Base-by-base conservation (phyloP, 352 stramenopile genomes). In the Pythium insidiosum region DNA sequence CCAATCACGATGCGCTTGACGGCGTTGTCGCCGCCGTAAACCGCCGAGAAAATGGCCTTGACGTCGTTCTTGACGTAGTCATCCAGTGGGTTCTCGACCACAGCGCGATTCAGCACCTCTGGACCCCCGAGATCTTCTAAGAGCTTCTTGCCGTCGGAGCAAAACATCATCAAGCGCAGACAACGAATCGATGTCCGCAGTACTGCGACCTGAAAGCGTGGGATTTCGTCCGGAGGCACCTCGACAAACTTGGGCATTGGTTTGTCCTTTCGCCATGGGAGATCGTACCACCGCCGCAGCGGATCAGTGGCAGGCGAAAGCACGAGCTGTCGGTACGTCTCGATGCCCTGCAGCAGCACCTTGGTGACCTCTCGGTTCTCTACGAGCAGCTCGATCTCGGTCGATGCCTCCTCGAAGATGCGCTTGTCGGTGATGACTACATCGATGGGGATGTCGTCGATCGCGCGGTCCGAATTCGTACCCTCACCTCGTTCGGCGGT, bases 1-100 rank as follows among this genome's bases (percentile, higher is more conserved):
- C 63, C 72, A 38, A 80, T 68, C 1, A 53, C 58, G 36, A 88
- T 84, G 25, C 76, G 70, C 10, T 62, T 45, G n/a, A 88, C 71
- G 12, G 76, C 75, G 37, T 86, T 79, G 9, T 78, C 71, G 23
- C 76, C 76, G 18, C 72, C 76, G 30, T 78, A 88, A 18, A 86
- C 66, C 12, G 66, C 60, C 3, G 62, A 61, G 51, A 88, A 86
- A 35, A 88, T 82, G 37, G 72, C 73, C 45, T 85, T 80, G 43
- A 88, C 73, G 25, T 88, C 73, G 26, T 77, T 76, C 50, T 77
- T 65, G 11, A 89, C 66, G 36, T 84, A 86, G 37, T 82, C 67
- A 37, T 89, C 76, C 15, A 89, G 68, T 18, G 66, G 56, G 35
- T 84, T 78, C 16, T 73, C 69, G 3, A 67, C 22, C n/a, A 65